Evolutionary conservation across 2,329 filamentous ascomycete genomes (phyloP).

Genomic region (Fusarium lateritium): DNA sequence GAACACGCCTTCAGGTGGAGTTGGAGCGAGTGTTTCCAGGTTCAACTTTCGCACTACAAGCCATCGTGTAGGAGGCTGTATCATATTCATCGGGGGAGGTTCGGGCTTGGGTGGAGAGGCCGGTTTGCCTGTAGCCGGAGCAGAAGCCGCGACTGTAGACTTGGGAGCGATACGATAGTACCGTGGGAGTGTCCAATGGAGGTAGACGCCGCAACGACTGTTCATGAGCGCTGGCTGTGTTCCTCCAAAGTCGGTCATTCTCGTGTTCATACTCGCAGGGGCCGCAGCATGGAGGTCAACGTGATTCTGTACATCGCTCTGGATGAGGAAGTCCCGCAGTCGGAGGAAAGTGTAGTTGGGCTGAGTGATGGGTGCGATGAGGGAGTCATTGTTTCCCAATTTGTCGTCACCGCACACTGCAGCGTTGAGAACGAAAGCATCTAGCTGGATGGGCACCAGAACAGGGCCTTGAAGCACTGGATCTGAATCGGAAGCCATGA

Average conservation of each 20-base stretch:
- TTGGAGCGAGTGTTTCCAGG: not conserved
- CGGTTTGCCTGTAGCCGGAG: not conserved
- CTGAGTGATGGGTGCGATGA: constrained; percentile 1
- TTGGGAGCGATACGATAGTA: not conserved
- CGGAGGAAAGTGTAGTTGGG: constrained; percentile 6
- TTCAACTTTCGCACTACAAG: not conserved
- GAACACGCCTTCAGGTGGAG: not conserved
- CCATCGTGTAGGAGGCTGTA: not conserved
- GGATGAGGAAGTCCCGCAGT: not conserved
- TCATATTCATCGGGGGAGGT: not conserved
- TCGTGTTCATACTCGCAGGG: not conserved
- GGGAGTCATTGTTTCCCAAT: not conserved
- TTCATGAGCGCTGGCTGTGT: not conserved
- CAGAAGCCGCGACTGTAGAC: not conserved
- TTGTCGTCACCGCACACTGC: not conserved
- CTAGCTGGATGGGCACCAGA: not conserved
- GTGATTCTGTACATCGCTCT: constrained; percentile 4
- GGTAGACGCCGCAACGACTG: not conserved
- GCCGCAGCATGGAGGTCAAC: not conserved
- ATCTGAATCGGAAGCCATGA: too few relatives aligned
- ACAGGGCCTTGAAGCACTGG: too few relatives aligned
- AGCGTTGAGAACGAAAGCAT: constrained; percentile 2
- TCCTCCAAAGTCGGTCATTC: not conserved
- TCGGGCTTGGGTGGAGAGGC: not conserved
- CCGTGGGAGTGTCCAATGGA: not conserved